A percentile compares a stretch with the other conserved stretches of the same genome.
Conservation (phyloP, 2,329 filamentous ascomycete genomes). For the Calonectria hongkongensis region DNA sequence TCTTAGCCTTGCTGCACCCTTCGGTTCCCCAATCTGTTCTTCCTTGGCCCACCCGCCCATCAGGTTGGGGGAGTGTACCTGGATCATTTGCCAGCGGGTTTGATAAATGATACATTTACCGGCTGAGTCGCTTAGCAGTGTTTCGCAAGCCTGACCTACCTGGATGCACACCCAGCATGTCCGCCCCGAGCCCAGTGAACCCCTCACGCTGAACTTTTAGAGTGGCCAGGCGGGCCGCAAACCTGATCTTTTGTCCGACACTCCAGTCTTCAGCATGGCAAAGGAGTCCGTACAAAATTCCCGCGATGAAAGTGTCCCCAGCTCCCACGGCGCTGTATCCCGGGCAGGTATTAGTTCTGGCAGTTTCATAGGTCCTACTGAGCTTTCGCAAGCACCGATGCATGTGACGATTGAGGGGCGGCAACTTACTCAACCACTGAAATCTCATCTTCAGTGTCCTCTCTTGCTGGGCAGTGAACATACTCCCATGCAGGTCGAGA, state of each 20-base stretch:
- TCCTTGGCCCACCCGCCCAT: constrained; percentile 47
- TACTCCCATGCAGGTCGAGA: constrained; percentile 55
- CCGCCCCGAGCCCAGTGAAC: constrained; percentile 71
- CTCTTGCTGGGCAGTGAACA: constrained; percentile 64
- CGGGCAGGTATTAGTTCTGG: constrained; percentile 49
- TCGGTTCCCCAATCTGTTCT: constrained; percentile 35
- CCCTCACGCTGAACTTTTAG: constrained; percentile 81
- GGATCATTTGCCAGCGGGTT: constrained; percentile 45
- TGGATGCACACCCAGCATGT: constrained; percentile 50
- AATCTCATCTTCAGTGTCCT: constrained; percentile 60
- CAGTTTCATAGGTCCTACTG: constrained; percentile 30
- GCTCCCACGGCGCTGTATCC: constrained; percentile 79
- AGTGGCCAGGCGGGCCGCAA: constrained; percentile 80
- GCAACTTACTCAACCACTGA: constrained; percentile 76
- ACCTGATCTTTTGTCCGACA: constrained; percentile 69
- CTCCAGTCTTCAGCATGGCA: constrained; percentile 70
- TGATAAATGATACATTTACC: constrained; percentile 41
- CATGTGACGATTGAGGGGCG: constrained; percentile 36
- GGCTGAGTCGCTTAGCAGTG: constrained; percentile 41
- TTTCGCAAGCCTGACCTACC: constrained; percentile 33
- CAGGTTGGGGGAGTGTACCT: constrained; percentile 41
- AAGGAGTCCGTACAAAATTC: constrained; percentile 78
- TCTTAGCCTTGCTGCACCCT: constrained; percentile 41
- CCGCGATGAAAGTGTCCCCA: constrained; percentile 85
- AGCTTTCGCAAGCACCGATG: constrained; percentile 28